phyloP scores from a whole-genome alignment of 2,329 filamentous ascomycete genomes.

The Ophiostoma perfectum region DNA sequence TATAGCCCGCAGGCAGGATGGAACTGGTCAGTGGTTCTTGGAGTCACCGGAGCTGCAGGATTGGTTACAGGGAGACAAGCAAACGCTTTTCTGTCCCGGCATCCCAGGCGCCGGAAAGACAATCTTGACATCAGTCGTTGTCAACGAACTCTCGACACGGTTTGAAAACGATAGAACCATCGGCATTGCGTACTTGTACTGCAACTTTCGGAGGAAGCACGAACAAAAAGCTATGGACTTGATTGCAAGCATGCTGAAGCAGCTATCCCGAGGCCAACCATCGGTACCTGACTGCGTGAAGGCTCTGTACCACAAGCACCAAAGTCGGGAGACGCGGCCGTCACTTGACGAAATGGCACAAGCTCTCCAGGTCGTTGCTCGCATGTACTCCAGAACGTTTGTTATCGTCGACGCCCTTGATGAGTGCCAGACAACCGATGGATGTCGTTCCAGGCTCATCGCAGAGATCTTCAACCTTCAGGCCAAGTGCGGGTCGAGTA shows the following conservation, averaged over 20 bases:
- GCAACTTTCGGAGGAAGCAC: neutral
- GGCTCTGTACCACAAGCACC: neutral
- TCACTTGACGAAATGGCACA: neutral
- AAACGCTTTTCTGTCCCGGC: neutral
- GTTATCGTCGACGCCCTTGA: neutral
- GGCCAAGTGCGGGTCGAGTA: neutral
- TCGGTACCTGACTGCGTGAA: neutral
- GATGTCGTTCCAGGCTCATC: neutral
- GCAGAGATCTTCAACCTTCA: neutral
- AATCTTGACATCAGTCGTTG: neutral
- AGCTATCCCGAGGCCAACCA: neutral
- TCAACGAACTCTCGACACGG: neutral
- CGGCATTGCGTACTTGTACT: slow-evolving; percentile 2
- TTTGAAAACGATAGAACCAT: neutral
- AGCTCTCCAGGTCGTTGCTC: neutral
- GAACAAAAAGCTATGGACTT: neutral
- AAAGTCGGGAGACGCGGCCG: neutral
- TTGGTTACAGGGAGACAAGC: neutral
- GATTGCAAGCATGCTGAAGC: neutral
- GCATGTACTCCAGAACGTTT: neutral
- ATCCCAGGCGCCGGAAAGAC: neutral
- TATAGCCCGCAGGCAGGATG: neutral
- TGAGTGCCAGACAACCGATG: neutral
- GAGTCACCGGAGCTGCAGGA: neutral
- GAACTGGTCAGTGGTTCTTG: neutral